A percentile compares a stretch with the other conserved stretches of the same genome.
Evolutionary conservation across 306 rosid genomes (phyloP).

Genomic region (Prinsepia uniflora): DNA sequence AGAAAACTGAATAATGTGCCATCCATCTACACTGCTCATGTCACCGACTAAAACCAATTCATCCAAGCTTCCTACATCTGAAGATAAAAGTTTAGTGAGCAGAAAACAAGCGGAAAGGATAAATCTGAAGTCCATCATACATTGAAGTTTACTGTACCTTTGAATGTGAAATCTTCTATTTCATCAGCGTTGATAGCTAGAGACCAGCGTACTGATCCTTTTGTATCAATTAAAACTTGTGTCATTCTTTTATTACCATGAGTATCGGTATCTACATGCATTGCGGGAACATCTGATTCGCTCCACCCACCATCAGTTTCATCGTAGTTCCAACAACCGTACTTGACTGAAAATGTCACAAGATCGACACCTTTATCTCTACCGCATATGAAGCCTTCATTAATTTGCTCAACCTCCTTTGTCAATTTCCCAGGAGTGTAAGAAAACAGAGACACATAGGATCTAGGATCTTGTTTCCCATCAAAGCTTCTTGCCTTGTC

Average conservation of each 20-base stretch:
- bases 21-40: constrained; percentile 54
- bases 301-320: constrained; percentile 60
- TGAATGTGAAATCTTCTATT: constrained; percentile 62
- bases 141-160: constrained; percentile 40
- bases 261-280: constrained; percentile 41
- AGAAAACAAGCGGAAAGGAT: not conserved
- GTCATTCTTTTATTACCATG: constrained; percentile 46
- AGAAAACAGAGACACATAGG: constrained; percentile 76
- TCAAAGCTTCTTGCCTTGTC: constrained; percentile 50
- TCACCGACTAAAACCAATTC: constrained; percentile 50
- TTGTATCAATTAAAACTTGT: constrained; percentile 58
- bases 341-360: constrained; percentile 71
- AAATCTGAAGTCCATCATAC: not conserved
- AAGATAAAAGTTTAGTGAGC: constrained; percentile 2
- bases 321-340: constrained; percentile 66
- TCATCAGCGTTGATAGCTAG: constrained; percentile 74
- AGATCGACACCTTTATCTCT: constrained; percentile 65
- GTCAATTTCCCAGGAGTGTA: constrained; percentile 86
- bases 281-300: constrained; percentile 62
- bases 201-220: constrained; percentile 79
- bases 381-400: constrained; percentile 76
- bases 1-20: constrained; percentile 79
- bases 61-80: constrained; percentile 47
- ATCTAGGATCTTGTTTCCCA: constrained; percentile 43
- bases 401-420: constrained; percentile 61